These are phyloP conservation scores for Elsinoe ampelina DNA, from an alignment of 2,329 filamentous ascomycete species.

Conservation along the genomic window DNA sequence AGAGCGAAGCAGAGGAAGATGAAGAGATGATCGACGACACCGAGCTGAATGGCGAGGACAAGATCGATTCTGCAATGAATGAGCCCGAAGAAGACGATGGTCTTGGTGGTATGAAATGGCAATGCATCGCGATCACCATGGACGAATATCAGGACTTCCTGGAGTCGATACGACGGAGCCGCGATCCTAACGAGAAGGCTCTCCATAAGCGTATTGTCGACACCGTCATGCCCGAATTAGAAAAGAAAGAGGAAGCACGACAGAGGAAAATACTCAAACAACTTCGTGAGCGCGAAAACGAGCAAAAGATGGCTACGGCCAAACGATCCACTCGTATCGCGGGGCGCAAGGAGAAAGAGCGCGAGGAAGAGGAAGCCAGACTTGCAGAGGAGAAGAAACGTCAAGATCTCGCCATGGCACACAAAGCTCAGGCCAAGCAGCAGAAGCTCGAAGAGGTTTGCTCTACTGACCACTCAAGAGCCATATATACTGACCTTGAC, in stretches of 20 bases:
- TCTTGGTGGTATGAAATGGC: conserved; percentile 73
- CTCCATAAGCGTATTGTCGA: conserved; percentile 62
- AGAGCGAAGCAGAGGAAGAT: conserved; percentile 35
- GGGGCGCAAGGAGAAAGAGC: conserved; percentile 67
- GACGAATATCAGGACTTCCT: conserved; percentile 68
- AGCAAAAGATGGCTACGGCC: conserved; percentile 83
- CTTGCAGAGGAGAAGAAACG: conserved; percentile 61
- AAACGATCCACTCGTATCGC: conserved; percentile 90
- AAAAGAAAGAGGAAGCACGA: conserved; percentile 61
- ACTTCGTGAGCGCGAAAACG: conserved; percentile 68
- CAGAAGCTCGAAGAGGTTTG: conserved; percentile 56
- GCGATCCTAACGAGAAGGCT: conserved; percentile 76
- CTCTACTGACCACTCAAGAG: not conserved
- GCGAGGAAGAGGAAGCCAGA: conserved; percentile 58
- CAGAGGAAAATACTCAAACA: conserved; percentile 64
- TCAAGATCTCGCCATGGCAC: conserved; percentile 54
- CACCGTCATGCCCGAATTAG: conserved; percentile 74
- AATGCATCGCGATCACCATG: conserved; percentile 76
- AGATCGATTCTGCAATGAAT: conserved; percentile 21
- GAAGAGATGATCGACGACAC: conserved; percentile 33
- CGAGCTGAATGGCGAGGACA: conserved; percentile 33
- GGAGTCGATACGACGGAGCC: conserved; percentile 60
- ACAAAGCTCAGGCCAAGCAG: conserved; percentile 48
- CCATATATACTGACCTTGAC: conserved; percentile 20
- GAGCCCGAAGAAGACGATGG: conserved; percentile 36